Base-by-base conservation (phyloP, 2,329 filamentous ascomycete genomes). In the Pestalotiopsis sp. region DNA sequence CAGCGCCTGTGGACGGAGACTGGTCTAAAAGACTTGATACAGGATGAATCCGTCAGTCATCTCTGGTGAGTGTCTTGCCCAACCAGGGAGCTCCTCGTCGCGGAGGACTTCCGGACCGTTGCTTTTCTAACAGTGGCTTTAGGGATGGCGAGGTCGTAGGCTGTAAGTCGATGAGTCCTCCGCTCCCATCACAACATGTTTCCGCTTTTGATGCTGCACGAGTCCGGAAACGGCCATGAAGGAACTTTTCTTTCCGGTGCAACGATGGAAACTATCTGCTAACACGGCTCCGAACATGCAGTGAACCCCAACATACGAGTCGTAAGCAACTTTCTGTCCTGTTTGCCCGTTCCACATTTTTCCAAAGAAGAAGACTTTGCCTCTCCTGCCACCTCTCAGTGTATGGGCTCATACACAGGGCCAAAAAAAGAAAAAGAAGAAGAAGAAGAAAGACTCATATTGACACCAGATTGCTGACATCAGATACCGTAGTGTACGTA, bases 1-100 rank as follows among this genome's bases (percentile, higher is more conserved):
- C 85, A 89, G 74, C 84, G 87, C 67, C 80, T 98, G 14, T 98
- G 95, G 94, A 85, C 86, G 59, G 86, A 89, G 70, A 97, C 94
- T 1, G 92, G 91, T 0, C 80, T 98, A 72, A 90, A 87, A 73
- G 88, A 92, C 59, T 83, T 91, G 1, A 70, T 89, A 73, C 86
- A 73, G 70, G 79, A 76, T 66, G 81, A 76, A 68, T 83, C 75
- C 63, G 75, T 83, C 40, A 72, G 79, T 12, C 77, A 79, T 60
- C 74, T 84, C 23, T 89, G 86, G 86, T 87, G 69, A 77, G 83
- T 20, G 20, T 23, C 14, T 17, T 36, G 56, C n/a, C 36, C 17
- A 36, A 4, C 14, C 45, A 31, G 11, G n/a, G 40, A 36, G 11
- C n/a, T 57, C 52, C 49, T 45, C 27, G n/a, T 66, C 27, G 38